These are phyloP conservation scores for Maudiozyma saulgeensis DNA, from an alignment of 805 yeast genomes.

Conservation along the genomic window DNA sequence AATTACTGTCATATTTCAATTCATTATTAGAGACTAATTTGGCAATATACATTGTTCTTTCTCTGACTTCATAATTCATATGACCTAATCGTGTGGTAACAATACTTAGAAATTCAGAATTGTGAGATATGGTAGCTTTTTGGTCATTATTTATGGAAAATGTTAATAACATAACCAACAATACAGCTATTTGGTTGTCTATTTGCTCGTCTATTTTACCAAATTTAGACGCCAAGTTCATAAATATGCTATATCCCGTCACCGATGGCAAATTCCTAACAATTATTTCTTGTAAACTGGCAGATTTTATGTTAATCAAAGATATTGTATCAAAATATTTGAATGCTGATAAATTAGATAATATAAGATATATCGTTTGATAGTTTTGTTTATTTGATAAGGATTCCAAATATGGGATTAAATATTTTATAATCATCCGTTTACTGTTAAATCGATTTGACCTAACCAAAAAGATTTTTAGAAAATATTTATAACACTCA, in stretches of 20 bases:
- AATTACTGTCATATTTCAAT: conserved; percentile 24
- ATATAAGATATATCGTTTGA: conserved; percentile 5
- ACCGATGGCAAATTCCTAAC: conserved; percentile 8
- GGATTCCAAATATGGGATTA: conserved; percentile 17
- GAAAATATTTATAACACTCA: conserved; percentile 6
- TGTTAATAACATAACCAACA: conserved; percentile 13
- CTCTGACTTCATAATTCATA: conserved; percentile 17
- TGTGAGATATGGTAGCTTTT: conserved; percentile 9
- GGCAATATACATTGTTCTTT: conserved; percentile 29
- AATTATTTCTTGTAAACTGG: conserved; percentile 11
- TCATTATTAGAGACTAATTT: conserved; percentile 19
- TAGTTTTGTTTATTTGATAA: conserved; percentile 5
- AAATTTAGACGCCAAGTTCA: conserved; percentile 6
- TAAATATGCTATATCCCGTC: neutral
- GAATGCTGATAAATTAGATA: conserved; percentile 8
- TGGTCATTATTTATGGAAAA: conserved; percentile 4
- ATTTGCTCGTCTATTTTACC: conserved; percentile 4
- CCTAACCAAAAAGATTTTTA: conserved; percentile 3
- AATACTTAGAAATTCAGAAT: conserved; percentile 17
- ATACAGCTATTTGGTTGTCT: conserved; percentile 17
- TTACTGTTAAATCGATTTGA: conserved; percentile 12
- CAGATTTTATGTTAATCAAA: conserved; percentile 11
- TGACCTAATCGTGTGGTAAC: conserved; percentile 23
- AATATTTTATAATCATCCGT: conserved; percentile 9
- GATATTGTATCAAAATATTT: conserved; percentile 6